Evolutionary conservation across 75 land plant species (phyloP).

Genomic region (Picea glauca): DNA sequence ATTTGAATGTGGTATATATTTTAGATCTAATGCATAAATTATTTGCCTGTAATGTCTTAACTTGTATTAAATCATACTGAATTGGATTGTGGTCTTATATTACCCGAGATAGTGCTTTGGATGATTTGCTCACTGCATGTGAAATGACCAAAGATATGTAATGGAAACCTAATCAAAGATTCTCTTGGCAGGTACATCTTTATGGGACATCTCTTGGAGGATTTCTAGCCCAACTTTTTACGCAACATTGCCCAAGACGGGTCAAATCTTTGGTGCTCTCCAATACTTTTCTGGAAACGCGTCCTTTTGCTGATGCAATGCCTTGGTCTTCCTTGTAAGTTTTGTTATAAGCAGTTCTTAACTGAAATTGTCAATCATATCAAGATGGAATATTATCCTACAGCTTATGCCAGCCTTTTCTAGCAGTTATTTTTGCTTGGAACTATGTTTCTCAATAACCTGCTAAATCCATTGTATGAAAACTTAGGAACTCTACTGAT

Average conservation of each 20-base stretch:
- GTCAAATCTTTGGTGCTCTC: conserved; percentile 91
- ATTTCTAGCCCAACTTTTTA: conserved; percentile 93
- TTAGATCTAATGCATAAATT: neutral
- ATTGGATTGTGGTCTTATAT: neutral
- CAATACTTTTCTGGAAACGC: conserved; percentile 87
- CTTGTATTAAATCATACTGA: neutral
- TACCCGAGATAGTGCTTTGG: neutral
- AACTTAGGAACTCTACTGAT: neutral
- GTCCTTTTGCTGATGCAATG: conserved; percentile 72
- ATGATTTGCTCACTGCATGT: neutral
- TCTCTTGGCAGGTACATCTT: conserved; percentile 66
- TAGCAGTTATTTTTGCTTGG: neutral
- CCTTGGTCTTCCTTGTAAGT: conserved; percentile 88
- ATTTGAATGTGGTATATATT: neutral
- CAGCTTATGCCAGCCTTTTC: neutral
- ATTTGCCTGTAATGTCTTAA: neutral
- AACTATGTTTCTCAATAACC: neutral
- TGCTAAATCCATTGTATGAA: neutral
- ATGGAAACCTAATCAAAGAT: neutral
- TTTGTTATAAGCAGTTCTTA: neutral
- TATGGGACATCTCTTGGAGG: conserved; percentile 98
- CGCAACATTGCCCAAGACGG: conserved; percentile 86
- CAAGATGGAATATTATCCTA: neutral
- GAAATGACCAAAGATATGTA: neutral
- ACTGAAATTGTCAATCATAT: neutral